Base-by-base conservation (phyloP, 345 rosid species). In the Sonneratia caseolaris region DNA sequence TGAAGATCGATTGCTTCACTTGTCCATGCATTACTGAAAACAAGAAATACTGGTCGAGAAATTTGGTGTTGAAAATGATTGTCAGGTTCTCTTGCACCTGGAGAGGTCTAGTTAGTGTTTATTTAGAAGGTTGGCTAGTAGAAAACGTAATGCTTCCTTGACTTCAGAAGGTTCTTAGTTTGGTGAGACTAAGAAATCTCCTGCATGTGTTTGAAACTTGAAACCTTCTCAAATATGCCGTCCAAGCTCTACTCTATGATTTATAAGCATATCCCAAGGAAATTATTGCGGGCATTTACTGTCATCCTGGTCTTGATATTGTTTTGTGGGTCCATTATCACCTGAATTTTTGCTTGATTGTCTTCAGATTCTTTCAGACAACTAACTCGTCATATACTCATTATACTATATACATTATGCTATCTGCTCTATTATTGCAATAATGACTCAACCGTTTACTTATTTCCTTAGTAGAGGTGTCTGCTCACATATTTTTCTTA, bases 401-500 rank as follows among this genome's bases (percentile, higher is more conserved):
- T 57, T 3, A 57, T 12, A 5, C 64, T n/a, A n/a, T 7, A 22
- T n/a, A 7, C 3, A 22, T 21, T 53, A 18, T 53, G 59, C 59
- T 53, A 12, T 2, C 59, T 19, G 22, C 3, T 18, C 59, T 53
- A 8, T 18, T 53, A 16, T 18, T 53, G 22, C 59, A 53, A 53
- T 53, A 53, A 16, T 16, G 16, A 21, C 53, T 10, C 59, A 18
- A 1, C 24, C 59, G 7, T 53, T 6, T 18, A 19, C 59, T 53
- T 53, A 7, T 62, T 62, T 62, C 37, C 18, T 9, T 12, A 14
- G 1, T 27, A 10, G 3, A 62, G 66, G 15, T 62, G 66, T 32
- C 70, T 22, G 27, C 64, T 37, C 13, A 16, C 22, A 37, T 4
- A 27, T 51, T 69, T 80, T 76, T 73, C 61, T 65, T 70, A 70